Evolutionary conservation across 2,329 filamentous ascomycete species (phyloP), one percentile per base, ranked within the genome.

Genomic region (Exophiala bonariae): DNA sequence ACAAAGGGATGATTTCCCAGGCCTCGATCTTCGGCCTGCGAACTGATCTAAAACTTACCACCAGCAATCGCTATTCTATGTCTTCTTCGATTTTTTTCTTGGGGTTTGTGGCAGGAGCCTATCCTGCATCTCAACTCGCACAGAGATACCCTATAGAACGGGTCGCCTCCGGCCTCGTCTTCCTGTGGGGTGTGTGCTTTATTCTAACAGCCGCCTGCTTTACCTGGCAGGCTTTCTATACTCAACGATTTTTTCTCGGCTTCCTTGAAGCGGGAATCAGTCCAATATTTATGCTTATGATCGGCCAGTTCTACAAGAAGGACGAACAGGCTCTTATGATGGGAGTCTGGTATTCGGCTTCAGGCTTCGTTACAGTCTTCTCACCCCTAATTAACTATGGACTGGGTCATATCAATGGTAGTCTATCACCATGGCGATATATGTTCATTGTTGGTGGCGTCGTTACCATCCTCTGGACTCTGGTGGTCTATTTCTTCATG

Each of bases 31-130:
- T 72, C 44, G 70, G 71, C 1, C 55, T 74, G 13, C 60, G 65
- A 1, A 59, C 58, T 10, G 73, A 76, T 41, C 60, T 74, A 3
- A 61, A 61, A 1, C 62, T 77, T 4, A 59, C 56, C 0, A n/a
- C n/a, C 6, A 73, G 73, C 14, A 64, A 69, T 35, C 64, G 70
- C 9, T 78, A 76, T 2, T 63, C 61, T 31, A 41, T 44, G 5
- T 50, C 49, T 22, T 55, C 44, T 16, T 50, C 47, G 4, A 49
- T 53, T 22, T 49, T 90, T 70, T 90, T 89, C 70, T 88, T 89
- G 55, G 86, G 86, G 28, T 86, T 87, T 83, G 74, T 90, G 2
- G 81, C 78, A 0, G 86, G 86, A 0, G 69, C 86, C 2, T 89
- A 88, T 53, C 86, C 85, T 2, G 82, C 88, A 77, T 83, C 83